Percentiles rank a stretch among this genome's conserved stretches.
Conservation (phyloP, 306 rosid genomes). For the Psophocarpus tetragonolobus region DNA sequence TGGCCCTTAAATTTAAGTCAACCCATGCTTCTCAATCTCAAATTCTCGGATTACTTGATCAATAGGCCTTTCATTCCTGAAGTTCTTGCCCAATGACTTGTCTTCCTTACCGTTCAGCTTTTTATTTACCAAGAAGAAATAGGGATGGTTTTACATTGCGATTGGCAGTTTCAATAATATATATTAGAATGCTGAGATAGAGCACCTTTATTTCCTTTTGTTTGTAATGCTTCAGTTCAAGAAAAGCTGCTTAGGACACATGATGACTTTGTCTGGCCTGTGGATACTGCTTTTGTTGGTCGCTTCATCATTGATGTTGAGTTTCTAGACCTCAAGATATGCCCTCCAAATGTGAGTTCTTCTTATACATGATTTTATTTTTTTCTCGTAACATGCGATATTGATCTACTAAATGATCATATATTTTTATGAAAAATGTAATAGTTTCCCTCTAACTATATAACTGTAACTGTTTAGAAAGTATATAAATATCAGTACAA, state of each 20-base stretch:
- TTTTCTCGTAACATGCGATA: background rate
- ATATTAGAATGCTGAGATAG: background rate
- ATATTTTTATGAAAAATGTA: background rate
- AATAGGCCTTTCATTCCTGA: background rate
- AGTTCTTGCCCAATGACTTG: background rate
- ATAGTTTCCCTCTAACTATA: background rate
- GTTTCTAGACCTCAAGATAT: slow-evolving; percentile 80
- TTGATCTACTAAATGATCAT: background rate
- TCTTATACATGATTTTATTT: background rate
- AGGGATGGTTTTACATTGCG: background rate
- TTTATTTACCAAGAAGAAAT: background rate
- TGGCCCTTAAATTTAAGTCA: background rate
- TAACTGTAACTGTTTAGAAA: too few species aligned
- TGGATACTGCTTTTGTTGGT: slow-evolving; percentile 63
- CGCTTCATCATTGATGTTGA: slow-evolving; percentile 84
- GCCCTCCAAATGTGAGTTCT: slow-evolving; percentile 65
- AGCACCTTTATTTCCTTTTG: slow-evolving; percentile 4
- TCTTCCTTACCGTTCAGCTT: slow-evolving; percentile 5
- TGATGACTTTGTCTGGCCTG: slow-evolving; percentile 82
- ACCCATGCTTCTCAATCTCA: background rate
- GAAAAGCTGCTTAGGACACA: slow-evolving; percentile 67
- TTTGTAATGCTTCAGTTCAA: slow-evolving; percentile 52
- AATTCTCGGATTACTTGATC: background rate
- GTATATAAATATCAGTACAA: too few species aligned
- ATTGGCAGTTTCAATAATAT: slow-evolving; percentile 24